These are phyloP conservation scores for Uronychia binucleata DNA, from an alignment of 73 alveolate genomes.

Conservation along the genomic window DNA sequence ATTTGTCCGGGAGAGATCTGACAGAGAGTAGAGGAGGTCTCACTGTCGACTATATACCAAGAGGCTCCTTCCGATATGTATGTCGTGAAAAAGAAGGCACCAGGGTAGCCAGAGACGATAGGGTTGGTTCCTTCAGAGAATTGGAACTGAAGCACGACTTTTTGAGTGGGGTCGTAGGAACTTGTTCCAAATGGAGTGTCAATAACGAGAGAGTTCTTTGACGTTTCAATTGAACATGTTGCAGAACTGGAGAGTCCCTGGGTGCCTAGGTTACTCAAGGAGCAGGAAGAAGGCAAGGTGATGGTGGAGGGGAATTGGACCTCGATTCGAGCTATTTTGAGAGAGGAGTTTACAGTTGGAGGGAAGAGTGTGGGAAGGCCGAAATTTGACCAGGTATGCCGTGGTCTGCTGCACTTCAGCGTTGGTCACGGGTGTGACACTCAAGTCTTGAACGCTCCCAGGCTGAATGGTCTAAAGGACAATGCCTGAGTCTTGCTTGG, in stretches of 20 bases:
- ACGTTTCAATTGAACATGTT: neutral
- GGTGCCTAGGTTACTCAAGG: constrained; percentile 1
- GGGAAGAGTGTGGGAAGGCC: neutral
- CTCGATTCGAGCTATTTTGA: neutral
- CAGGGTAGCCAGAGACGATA: neutral
- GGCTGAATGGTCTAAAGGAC: neutral
- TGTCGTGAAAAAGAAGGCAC: neutral
- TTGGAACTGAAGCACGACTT: neutral
- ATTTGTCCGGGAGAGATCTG: neutral
- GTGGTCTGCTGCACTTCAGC: neutral
- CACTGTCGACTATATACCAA: neutral
- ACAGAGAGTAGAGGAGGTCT: neutral
- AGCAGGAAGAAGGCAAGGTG: neutral
- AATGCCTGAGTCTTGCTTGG: neutral
- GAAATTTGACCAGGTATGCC: neutral
- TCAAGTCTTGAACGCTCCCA: neutral
- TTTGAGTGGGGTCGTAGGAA: neutral
- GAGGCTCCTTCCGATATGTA: neutral
- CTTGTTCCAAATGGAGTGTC: no score
- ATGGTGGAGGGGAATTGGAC: neutral
- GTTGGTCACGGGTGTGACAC: neutral
- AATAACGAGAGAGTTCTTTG: no score
- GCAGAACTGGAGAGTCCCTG: neutral
- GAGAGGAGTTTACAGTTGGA: neutral
- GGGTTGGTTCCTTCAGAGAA: neutral